Base-by-base conservation (phyloP, 208 protist genomes). In the Angomonas ambiguus region DNA sequence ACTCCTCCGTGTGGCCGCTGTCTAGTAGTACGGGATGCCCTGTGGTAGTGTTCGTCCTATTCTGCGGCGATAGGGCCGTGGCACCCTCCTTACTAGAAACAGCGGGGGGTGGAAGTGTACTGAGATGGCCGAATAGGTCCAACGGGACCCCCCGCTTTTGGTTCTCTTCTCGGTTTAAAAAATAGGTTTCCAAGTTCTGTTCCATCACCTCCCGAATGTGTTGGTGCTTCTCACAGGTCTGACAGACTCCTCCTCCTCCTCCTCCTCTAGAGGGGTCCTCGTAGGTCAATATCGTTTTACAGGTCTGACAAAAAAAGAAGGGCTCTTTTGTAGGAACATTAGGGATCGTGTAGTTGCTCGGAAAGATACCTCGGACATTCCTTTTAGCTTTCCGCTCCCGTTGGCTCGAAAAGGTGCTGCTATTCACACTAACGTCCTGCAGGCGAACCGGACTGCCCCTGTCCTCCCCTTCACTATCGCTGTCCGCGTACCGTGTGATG, bases 331-430 rank as follows among this genome's bases (percentile, higher is more conserved):
- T 88, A 38, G 58, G 59, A 22, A 74, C 64, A 67, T 94, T 94
- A 8, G 82, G 83, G 0, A 85, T 45, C n/a, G 85, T 92, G 69
- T 91, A 91, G 72, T 92, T 92, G 71, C 85, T 92, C 24, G 88
- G 88, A 45, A 94, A 94, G 60, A 92, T 88, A 33, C 88, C 88
- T n/a, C 24, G 48, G 22, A 16, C 16, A 33, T 20, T 65, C 34
- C 6, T 55, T 5, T 45, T 51, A 53, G 64, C 32, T 25, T 11
- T 48, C 16, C 16, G 38, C 38, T 16, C 38, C 16, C 38, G 11
- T 8, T 45, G 38, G 38, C 16, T 16, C 38, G 38, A n/a, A 16
- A n/a, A 8, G 38, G 38, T 45, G 38, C 38, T 45, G 11, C 11
- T 45, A 16, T 45, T 45, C 38, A 45, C 16, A 16, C 11, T n/a